These are phyloP conservation scores for Coniochaeta ligniaria DNA, from an alignment of 2,329 filamentous ascomycete genomes.

Conservation along the genomic window DNA sequence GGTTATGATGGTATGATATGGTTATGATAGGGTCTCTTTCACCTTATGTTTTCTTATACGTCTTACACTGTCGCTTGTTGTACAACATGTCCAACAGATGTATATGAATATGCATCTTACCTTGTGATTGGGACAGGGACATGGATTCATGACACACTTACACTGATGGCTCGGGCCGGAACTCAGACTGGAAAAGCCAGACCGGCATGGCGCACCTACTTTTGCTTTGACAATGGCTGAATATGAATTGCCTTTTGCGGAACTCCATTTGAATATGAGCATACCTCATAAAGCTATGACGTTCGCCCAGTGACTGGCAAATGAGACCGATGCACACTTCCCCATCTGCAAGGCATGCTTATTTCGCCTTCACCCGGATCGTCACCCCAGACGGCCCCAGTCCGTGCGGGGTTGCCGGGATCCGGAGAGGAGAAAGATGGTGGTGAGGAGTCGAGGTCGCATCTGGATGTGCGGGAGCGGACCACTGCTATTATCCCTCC, in stretches of 20 bases:
- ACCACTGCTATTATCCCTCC: neutral
- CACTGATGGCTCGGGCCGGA: neutral
- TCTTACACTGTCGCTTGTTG: neutral
- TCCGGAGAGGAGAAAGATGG: neutral
- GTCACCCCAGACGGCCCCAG: neutral
- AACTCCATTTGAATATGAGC: neutral
- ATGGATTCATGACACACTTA: neutral
- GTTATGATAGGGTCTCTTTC: neutral
- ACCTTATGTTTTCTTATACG: neutral
- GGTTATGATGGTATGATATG: neutral
- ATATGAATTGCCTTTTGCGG: neutral
- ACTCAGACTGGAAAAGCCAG: neutral
- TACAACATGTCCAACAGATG: neutral
- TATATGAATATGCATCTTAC: neutral
- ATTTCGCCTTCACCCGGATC: neutral
- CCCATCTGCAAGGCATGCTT: neutral
- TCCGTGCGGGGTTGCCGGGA: neutral
- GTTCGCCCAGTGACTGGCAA: neutral
- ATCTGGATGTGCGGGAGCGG: neutral
- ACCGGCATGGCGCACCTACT: neutral
- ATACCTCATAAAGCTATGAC: neutral
- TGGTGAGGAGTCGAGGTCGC: neutral
- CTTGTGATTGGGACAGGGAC: neutral
- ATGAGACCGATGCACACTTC: neutral
- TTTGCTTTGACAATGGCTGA: neutral